Evolutionary conservation across 1,139 yeast species (phyloP), one percentile per base, ranked within the genome.

Genomic region (Blastobotrys apis): DNA sequence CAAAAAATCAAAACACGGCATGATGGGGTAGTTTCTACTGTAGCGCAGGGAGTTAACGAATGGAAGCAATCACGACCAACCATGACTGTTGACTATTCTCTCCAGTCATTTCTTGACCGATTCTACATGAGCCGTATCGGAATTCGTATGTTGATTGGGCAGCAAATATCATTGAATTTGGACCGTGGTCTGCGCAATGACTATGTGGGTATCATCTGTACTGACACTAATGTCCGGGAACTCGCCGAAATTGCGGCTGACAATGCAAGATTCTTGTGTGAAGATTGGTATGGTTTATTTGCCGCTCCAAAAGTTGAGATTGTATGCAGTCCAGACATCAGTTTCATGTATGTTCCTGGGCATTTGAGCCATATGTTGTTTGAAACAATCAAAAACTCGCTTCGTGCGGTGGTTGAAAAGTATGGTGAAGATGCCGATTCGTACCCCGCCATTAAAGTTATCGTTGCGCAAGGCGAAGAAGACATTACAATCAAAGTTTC

Each of bases 401-500:
- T 86, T 37, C 69, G 95, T 41, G 95, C 95, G 17, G 85, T 94
- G 1, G 87, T 86, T 44, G 95, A 86, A 62, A 78, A 75, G 58
- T 84, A 81, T 53, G 74, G 80, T 4, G 55, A 59, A 4, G 68
- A 65, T 30, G 81, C 82, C 49, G 74, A 85, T 52, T 71, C 73
- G 47, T 86, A 79, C 62, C 95, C 96, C 0, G 84, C 94, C 1
- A 82, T 88, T 35, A 86, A 86, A 64, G 84, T 88, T 21, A 84
- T 88, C 48, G 88, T 87, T 21, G 85, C 90, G n/a, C 87, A 86
- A 62, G 97, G 97, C 10, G 77, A 80, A 34, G 95, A 87, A 60
- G 96, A 88, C 61, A 86, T 88, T 52, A 88, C 96, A n/a, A 83
- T 87, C 55, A 88, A 88, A 63, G 81, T 87, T 48, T 81, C 92